A percentile compares a stretch with the other conserved stretches of the same genome.
Conservation (phyloP, 768 basidiomycete species). For the Suillus occidentalis region DNA sequence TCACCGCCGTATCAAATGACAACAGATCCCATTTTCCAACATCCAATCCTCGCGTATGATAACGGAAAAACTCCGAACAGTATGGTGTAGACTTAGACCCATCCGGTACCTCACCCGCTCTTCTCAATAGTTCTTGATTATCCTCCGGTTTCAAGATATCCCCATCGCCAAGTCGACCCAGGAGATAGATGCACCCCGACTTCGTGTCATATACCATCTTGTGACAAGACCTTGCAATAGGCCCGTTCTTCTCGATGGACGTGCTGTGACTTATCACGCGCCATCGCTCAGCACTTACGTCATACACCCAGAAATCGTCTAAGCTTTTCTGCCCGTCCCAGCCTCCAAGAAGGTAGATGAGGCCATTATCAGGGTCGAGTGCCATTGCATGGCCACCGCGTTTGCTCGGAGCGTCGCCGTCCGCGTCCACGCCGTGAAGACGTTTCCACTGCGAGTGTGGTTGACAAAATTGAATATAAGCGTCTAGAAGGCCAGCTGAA, state of each 20-base stretch:
- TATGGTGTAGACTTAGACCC: slow-evolving; percentile 29
- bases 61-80: slow-evolving; percentile 75
- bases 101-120: slow-evolving; percentile 21
- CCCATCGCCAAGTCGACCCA: slow-evolving; percentile 66
- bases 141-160: slow-evolving; percentile 39
- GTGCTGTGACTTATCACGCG: slow-evolving; percentile 55
- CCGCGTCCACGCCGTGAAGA: slow-evolving; percentile 57
- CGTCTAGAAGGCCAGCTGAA: slow-evolving; percentile 58
- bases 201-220: slow-evolving; percentile 80
- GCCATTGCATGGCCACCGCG: slow-evolving; percentile 86
- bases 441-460: slow-evolving; percentile 64
- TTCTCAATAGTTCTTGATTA: slow-evolving; percentile 35
- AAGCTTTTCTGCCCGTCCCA: slow-evolving; percentile 73
- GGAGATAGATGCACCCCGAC: slow-evolving; percentile 67
- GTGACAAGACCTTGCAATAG: slow-evolving; percentile 72
- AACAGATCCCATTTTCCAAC: slow-evolving; percentile 73
- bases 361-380: slow-evolving; percentile 59
- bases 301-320: slow-evolving; percentile 80
- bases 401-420: slow-evolving; percentile 61
- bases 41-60: slow-evolving; percentile 62
- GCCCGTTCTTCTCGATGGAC: slow-evolving; percentile 59
- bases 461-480: slow-evolving; percentile 54
- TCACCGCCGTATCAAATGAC: slow-evolving; percentile 64
- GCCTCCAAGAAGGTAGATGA: slow-evolving; percentile 78
- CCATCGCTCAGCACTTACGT: slow-evolving; percentile 62